Conservation (phyloP, 441 rosid genomes). For the Rhodomyrtus psidioides region DNA sequence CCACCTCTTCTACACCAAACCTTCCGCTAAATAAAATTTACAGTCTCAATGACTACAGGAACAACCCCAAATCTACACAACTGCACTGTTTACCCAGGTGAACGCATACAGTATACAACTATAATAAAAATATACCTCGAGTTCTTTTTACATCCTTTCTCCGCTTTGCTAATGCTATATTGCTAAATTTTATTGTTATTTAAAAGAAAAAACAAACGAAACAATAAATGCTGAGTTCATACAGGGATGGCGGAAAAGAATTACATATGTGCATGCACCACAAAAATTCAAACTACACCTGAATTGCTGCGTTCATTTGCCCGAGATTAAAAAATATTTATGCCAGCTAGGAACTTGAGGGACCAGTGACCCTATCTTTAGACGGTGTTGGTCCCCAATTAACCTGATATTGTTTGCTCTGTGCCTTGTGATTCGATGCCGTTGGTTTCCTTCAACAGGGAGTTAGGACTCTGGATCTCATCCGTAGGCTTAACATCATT, state of each 20-base stretch:
- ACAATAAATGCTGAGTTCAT: neutral
- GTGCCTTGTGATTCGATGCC: slow-evolving; percentile 23
- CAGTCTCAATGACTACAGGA: neutral
- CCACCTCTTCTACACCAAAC: neutral
- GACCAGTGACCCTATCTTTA: neutral
- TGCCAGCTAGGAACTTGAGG: slow-evolving; percentile 10
- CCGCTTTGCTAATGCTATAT: neutral
- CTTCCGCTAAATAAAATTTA: neutral
- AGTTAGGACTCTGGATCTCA: slow-evolving; percentile 20
- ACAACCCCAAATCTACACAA: neutral
- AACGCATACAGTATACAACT: neutral
- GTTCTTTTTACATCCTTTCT: neutral
- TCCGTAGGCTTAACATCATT: slow-evolving; percentile 23
- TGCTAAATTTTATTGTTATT: neutral
- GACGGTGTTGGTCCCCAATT: neutral
- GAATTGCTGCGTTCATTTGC: slow-evolving; percentile 2
- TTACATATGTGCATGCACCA: neutral
- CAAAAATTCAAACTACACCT: neutral
- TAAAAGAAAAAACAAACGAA: neutral
- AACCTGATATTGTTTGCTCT: slow-evolving; percentile 16
- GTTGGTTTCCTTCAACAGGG: slow-evolving; percentile 20
- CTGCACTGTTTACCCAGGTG: neutral
- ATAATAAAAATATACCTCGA: neutral
- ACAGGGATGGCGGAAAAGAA: neutral
- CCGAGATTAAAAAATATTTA: slow-evolving; percentile 6